Conservation (phyloP, 495 filamentous ascomycete species). For the Tuber indicum region DNA sequence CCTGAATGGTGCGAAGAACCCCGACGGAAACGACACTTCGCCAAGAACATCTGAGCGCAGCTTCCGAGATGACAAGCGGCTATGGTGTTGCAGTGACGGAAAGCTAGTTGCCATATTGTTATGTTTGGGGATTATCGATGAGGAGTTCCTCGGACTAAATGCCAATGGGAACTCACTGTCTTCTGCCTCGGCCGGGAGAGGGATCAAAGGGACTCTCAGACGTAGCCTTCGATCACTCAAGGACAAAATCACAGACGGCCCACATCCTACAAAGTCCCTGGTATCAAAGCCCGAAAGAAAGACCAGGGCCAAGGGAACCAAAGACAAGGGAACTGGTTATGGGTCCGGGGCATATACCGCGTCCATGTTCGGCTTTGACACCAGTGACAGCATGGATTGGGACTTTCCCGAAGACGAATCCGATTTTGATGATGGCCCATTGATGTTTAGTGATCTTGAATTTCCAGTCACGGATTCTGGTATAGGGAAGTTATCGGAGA, state of each 20-base stretch:
- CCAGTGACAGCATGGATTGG: constrained; percentile 19
- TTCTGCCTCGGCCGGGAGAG: background rate
- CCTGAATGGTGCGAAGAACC: background rate
- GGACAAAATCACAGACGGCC: constrained; percentile 22
- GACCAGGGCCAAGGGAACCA: constrained; percentile 11
- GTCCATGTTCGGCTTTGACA: constrained; percentile 14
- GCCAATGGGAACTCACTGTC: constrained; percentile 7
- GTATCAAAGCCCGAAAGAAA: constrained; percentile 15
- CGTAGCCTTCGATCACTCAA: constrained; percentile 25
- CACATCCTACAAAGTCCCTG: constrained; percentile 10
- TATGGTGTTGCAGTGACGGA: constrained; percentile 25
- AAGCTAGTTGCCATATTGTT: constrained; percentile 21
- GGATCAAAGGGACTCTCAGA: constrained; percentile 24
- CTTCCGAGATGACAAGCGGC: constrained; percentile 9
- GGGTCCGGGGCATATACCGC: constrained; percentile 23
- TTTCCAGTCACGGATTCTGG: constrained; percentile 9
- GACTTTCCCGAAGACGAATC: constrained; percentile 21
- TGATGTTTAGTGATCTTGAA: constrained; percentile 4
- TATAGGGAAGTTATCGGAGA: background rate
- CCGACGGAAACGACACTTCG: background rate
- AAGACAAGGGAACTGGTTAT: constrained; percentile 32
- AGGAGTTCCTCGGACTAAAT: constrained; percentile 14
- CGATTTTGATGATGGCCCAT: constrained; percentile 17
- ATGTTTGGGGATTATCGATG: constrained; percentile 21
- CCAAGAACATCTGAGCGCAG: constrained; percentile 6